These are phyloP conservation scores for Hippophae rhamnoides DNA, from an alignment of 306 rosid species.

Conservation along the genomic window DNA sequence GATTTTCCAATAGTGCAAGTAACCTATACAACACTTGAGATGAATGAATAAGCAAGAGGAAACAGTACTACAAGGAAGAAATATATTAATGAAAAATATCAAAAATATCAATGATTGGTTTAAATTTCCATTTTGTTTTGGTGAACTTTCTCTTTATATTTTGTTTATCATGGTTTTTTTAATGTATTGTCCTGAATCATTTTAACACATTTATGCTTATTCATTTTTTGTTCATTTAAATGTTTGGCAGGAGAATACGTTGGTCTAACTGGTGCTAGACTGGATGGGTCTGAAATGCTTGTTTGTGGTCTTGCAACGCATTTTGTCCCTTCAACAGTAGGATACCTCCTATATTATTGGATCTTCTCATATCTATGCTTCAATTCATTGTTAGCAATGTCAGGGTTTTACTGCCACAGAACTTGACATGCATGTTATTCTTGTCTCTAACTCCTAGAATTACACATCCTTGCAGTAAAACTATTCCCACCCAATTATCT, in stretches of 20 bases:
- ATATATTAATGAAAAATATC: no score
- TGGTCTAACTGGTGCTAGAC: conserved; percentile 81
- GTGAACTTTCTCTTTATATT: no score
- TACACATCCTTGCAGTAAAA: background rate
- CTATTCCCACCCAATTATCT: conserved; percentile 2
- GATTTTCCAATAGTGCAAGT: no score
- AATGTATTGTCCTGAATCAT: background rate
- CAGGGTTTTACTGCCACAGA: background rate
- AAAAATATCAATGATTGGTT: background rate
- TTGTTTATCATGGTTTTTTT: background rate
- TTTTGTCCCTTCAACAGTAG: conserved; percentile 68
- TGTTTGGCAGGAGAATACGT: conserved; percentile 81
- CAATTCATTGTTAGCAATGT: background rate
- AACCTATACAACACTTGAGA: no score
- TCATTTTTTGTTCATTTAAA: conserved; percentile 14
- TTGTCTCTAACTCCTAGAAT: background rate
- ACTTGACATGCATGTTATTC: background rate
- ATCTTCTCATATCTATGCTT: background rate
- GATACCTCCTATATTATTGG: conserved; percentile 11
- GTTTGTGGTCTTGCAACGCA: conserved; percentile 94
- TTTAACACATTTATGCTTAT: background rate
- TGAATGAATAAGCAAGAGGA: no score
- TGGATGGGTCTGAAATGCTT: conserved; percentile 98
- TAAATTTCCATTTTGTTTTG: conserved; percentile 5
- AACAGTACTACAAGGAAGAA: no score